phyloP scores from a whole-genome alignment of 805 yeast species.

The Candida sakaeoensis region DNA sequence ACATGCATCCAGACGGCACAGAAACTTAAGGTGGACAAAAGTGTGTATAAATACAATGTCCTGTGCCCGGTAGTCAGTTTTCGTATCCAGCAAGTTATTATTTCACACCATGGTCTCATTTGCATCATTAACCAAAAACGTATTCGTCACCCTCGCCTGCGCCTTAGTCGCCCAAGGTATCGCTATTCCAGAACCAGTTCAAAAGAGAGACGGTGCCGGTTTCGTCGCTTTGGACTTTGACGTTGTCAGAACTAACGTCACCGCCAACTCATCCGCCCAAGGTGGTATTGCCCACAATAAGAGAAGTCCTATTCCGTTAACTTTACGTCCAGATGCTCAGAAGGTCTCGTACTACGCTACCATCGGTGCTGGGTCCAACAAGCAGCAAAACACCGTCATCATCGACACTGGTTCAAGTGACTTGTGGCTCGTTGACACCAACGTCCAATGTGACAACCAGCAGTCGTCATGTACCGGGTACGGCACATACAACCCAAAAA shows the following conservation, averaged over 20 bases:
- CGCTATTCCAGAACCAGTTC: conserved; percentile 8
- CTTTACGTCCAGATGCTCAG: conserved; percentile 4
- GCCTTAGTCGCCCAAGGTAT: conserved; percentile 10
- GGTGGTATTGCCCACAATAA: conserved; percentile 1
- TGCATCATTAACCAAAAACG: conserved; percentile 7
- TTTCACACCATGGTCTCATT: conserved; percentile 9
- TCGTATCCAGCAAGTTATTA: too few species aligned
- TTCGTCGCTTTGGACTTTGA: conserved; percentile 9
- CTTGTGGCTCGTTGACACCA: conserved; percentile 23
- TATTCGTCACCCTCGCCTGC: conserved; percentile 8
- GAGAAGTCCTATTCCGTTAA: conserved; percentile 1
- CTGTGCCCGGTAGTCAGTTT: too few species aligned
- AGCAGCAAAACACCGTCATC: conserved; percentile 16
- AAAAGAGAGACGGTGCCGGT: conserved; percentile 8
- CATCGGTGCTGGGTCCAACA: conserved; percentile 13
- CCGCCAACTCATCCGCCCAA: neutral
- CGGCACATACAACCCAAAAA: conserved; percentile 14
- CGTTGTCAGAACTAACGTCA: conserved; percentile 5
- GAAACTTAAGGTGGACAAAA: too few species aligned
- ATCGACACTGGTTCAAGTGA: conserved; percentile 27
- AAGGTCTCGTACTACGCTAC: neutral
- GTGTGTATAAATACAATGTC: too few species aligned
- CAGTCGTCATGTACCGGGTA: conserved; percentile 3
- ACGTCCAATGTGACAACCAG: conserved; percentile 16
- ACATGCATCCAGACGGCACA: too few species aligned